Evolutionary conservation across 345 rosid species (phyloP).

Genomic region (Citrus sp.): DNA sequence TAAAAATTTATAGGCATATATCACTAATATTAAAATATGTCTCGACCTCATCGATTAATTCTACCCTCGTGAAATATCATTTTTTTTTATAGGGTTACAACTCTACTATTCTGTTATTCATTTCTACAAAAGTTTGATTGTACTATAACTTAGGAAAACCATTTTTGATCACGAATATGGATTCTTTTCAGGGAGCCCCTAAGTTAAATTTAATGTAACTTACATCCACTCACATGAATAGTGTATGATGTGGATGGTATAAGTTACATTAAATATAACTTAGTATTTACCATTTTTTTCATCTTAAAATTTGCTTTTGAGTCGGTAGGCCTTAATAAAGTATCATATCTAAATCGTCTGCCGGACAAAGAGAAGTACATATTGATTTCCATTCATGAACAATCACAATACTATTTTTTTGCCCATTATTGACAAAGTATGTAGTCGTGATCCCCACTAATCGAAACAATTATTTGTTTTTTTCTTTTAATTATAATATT

Average conservation of each 20-base stretch:
- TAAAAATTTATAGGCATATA: no score
- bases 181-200: fast-evolving
- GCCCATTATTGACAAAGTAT: not conserved
- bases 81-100: no score
- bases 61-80: no score
- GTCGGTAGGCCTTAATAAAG: not conserved
- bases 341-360: not conserved
- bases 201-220: no score
- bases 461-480: not conserved
- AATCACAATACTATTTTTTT: not conserved
- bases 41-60: no score
- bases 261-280: no score
- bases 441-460: not conserved
- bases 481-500: not conserved
- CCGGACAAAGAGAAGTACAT: not conserved
- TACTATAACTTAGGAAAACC: no score
- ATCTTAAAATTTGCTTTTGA: not conserved
- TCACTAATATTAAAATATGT: no score
- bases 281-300: not conserved
- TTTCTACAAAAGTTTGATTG: no score
- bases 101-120: no score
- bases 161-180: fast-evolving
- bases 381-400: not conserved
- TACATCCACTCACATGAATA: no score
- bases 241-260: fast-evolving